Evolutionary conservation across 2,329 filamentous ascomycete genomes (phyloP), one percentile per base, ranked within the genome.

Genomic region (Neopestalotiopsis sp.): DNA sequence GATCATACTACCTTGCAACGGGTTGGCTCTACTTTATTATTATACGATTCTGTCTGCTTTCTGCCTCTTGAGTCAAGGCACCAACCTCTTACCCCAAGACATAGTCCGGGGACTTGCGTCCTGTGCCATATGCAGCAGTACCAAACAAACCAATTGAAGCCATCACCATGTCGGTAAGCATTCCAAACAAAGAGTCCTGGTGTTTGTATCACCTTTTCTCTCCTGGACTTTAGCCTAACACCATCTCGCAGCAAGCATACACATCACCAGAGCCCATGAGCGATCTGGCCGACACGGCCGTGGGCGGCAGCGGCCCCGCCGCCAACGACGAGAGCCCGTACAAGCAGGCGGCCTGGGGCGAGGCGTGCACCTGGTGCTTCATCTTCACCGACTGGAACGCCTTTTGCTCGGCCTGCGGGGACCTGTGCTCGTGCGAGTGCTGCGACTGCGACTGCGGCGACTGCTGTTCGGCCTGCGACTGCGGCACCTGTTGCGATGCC

Each of bases 311-410:
- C 59, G 24, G 24, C 24, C 24, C 24, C 3, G 20, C 13, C 13
- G n/a, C 9, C 5, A 40, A 62, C 59, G 59, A 62, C 13, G 28
- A 62, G 17, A 30, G 28, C 13, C 34, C 28, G 32, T 62, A n/a
- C 28, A 30, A 20, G 13, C 59, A 34, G 10, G 59, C 28, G 4
- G 59, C 59, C n/a, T 62, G 30, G 30, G 13, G 13, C 3, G 59
- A 62, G 14, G 30, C 28, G 17, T 62, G 59, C 59, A 17, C 59
- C 5, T 62, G 59, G 59, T 62, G 59, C 20, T 62, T 62, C 17
- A 62, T 62, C 5, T 62, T 62, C 59, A 62, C 59, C 13, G 59
- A 62, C 59, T 62, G 59, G 59, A 34, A 62, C n/a, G 13, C 12
- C 10, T 40, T 62, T 32, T 62, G 59, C 59, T 14, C 17, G 10